These are phyloP conservation scores for Trichophyton mentagrophytes DNA, from an alignment of 2,329 filamentous ascomycete species.

Conservation along the genomic window DNA sequence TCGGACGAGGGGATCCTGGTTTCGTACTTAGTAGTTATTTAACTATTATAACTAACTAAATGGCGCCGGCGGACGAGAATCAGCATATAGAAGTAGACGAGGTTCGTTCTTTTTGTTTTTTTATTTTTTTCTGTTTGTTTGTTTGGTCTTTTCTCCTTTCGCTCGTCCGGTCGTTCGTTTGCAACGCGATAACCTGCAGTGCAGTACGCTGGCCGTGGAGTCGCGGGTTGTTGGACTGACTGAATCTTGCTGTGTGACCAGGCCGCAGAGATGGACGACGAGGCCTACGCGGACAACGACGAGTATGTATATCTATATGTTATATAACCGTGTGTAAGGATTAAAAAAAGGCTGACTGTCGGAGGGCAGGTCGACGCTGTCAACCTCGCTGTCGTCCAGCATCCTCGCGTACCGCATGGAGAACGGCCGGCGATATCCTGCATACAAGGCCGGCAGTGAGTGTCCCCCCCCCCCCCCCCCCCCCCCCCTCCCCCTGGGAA, in stretches of 20 bases:
- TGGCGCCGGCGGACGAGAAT: not conserved
- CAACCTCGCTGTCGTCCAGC: conserved; percentile 10
- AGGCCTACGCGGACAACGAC: not conserved
- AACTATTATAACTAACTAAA: not conserved
- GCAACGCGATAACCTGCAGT: not conserved
- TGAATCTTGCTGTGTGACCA: not conserved
- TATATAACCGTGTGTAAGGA: too few relatives aligned
- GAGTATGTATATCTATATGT: not conserved
- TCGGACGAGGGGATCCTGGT: not conserved
- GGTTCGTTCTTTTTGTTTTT: not conserved
- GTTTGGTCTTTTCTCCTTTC: not conserved
- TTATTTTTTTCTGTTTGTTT: too few relatives aligned
- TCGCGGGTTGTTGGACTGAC: not conserved
- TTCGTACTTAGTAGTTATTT: not conserved
- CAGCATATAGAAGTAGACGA: not conserved
- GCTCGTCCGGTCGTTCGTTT: not conserved
- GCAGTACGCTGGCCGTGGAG: too few relatives aligned
- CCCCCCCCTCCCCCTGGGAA: too few relatives aligned
- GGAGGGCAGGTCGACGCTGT: not conserved
- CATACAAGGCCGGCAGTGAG: conserved; percentile 10
- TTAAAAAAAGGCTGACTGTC: not conserved
- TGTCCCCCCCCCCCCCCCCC: too few relatives aligned
- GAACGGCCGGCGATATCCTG: conserved; percentile 16
- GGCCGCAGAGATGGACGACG: not conserved
- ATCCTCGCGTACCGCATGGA: conserved; percentile 13